Conservation (phyloP, 1,284 basidiomycete genomes). For the Ustilago curta region DNA sequence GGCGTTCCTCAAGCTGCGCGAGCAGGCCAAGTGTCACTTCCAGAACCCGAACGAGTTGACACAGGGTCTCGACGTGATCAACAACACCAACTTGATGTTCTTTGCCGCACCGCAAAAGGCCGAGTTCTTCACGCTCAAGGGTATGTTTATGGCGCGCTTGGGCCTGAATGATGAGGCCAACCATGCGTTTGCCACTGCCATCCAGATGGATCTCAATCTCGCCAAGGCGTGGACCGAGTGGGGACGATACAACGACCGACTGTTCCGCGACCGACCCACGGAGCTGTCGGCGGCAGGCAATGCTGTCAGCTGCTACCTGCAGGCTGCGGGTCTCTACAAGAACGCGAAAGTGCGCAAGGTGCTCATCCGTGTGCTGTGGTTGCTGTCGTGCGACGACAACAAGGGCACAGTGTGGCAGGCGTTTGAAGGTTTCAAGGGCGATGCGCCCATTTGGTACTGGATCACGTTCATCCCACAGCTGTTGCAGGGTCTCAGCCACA, state of each 20-base stretch:
- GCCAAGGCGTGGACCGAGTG: slow-evolving; percentile 99
- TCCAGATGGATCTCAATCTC: slow-evolving; percentile 93
- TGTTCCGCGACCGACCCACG: slow-evolving; percentile 78
- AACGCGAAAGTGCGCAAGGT: slow-evolving; percentile 92
- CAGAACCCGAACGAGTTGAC: slow-evolving; percentile 93
- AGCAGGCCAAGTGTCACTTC: slow-evolving; percentile 99
- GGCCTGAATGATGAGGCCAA: slow-evolving; percentile 91
- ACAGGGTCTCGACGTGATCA: slow-evolving; percentile 96
- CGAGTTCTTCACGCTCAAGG: slow-evolving; percentile 99
- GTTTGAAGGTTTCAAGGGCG: slow-evolving; percentile 96
- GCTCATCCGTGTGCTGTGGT: slow-evolving; percentile 91
- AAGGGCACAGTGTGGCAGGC: slow-evolving; percentile 82
- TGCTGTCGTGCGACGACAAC: slow-evolving; percentile 92
- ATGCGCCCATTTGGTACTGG: slow-evolving; percentile 98
- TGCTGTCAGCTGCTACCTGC: slow-evolving; percentile 96
- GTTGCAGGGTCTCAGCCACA: slow-evolving; percentile 87
- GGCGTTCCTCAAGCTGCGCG: slow-evolving; percentile 97
- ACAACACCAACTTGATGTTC: slow-evolving; percentile 99
- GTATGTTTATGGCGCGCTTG: slow-evolving; percentile 95
- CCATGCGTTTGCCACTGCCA: slow-evolving; percentile 78
- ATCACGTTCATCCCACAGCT: slow-evolving; percentile 97
- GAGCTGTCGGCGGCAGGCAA: slow-evolving; percentile 76
- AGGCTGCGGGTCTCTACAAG: slow-evolving; percentile 96
- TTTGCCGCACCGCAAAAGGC: slow-evolving; percentile 95
- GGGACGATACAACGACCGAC: slow-evolving; percentile 92